Percentiles rank a stretch among this genome's conserved stretches.
phyloP scores from a whole-genome alignment of 148 eudicot species.

The Polygonum aviculare region DNA sequence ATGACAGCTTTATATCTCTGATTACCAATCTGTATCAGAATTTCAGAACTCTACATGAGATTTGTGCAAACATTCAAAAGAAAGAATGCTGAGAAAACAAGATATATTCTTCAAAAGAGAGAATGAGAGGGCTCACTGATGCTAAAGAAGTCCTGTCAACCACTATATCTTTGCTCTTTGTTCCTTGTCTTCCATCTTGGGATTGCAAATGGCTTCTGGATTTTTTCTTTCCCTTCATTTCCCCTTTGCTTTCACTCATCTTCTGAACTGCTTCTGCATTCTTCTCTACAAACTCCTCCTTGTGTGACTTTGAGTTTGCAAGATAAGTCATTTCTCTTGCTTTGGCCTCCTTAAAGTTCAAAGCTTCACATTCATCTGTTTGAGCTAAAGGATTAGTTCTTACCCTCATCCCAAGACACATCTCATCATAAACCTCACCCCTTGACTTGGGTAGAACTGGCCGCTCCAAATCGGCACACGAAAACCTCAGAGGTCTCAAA shows the following conservation, averaged over 20 bases:
- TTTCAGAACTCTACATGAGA: background rate
- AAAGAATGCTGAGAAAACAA: background rate
- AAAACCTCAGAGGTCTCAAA: slow-evolving; percentile 28
- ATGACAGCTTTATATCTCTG: background rate
- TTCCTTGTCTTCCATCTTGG: slow-evolving; percentile 15
- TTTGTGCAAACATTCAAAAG: background rate
- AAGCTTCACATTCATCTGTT: background rate
- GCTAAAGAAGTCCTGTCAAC: background rate
- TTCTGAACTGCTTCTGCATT: slow-evolving; percentile 15
- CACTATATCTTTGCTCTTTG: slow-evolving; percentile 21
- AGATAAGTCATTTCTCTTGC: slow-evolving; percentile 18
- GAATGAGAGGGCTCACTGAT: background rate
- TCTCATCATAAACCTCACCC: slow-evolving; percentile 11
- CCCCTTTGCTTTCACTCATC: background rate
- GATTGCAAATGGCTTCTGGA: background rate
- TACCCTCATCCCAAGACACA: slow-evolving; percentile 9
- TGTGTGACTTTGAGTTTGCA: slow-evolving; percentile 17
- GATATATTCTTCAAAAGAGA: background rate
- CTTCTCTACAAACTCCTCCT: slow-evolving; percentile 23
- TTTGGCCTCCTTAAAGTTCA: slow-evolving; percentile 13
- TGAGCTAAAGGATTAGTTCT: slow-evolving; percentile 14
- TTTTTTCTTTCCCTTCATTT: background rate
- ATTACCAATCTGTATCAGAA: background rate
- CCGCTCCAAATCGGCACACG: slow-evolving; percentile 17
- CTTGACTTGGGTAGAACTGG: slow-evolving; percentile 8